Conservation (phyloP, 2,329 filamentous ascomycete species). For the Magnaporthiopsis poae region DNA sequence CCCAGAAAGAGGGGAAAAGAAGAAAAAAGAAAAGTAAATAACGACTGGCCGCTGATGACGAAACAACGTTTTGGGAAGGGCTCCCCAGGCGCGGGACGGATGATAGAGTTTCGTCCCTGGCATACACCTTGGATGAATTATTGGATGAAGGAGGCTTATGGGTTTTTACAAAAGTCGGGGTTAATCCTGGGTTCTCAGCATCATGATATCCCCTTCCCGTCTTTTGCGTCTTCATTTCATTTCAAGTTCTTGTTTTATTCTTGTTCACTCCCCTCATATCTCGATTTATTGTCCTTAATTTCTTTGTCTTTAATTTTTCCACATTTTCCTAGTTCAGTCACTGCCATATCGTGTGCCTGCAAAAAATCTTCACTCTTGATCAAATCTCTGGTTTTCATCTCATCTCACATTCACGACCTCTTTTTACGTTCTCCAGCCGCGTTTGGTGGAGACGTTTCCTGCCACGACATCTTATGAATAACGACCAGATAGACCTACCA, state of each 20-base stretch:
- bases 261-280: not conserved
- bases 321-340: not conserved
- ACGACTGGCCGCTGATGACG: not conserved
- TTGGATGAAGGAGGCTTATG: not conserved
- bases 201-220: not conserved
- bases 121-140: not conserved
- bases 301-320: not conserved
- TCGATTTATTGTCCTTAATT: not conserved
- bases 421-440: no score
- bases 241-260: not conserved
- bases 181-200: constrained; percentile 18
- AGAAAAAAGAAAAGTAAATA: not conserved
- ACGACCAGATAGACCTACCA: not conserved
- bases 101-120: not conserved
- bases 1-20: not conserved
- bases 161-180: constrained; percentile 6
- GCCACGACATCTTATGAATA: not conserved
- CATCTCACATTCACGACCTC: no score
- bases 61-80: not conserved
- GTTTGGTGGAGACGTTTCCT: not conserved
- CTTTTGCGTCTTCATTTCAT: not conserved
- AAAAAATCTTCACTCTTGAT: not conserved
- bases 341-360: not conserved
- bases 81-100: not conserved
- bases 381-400: no score